Base-by-base conservation (phyloP, 2,329 filamentous ascomycete species). In the Dothideomycetes sp. region DNA sequence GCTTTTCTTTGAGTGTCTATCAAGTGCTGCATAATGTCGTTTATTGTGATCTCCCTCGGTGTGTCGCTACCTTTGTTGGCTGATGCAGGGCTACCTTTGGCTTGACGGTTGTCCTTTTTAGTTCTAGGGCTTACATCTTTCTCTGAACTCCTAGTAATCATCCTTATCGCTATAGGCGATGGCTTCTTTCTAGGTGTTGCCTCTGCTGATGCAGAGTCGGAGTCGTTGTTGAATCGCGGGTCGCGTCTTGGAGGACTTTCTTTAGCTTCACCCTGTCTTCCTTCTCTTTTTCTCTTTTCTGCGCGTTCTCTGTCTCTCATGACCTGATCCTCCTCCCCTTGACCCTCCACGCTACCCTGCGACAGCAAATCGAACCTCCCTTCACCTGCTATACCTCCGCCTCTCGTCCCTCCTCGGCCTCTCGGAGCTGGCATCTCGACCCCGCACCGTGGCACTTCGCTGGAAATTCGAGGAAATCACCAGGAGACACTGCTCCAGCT, bases 271-370 rank as follows among this genome's bases (percentile, higher is more conserved):
- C 36, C 36, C 19, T 38, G 24, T 38, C 5, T 5, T 31, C 36
- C 36, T 38, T 38, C 36, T 18, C 36, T 38, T 38, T 38, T 38
- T 38, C 36, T 38, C 36, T 38, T 38, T 38, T 38, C 36, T 38
- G 36, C 36, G 19, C 14, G 24, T 3, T 38, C 19, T 18, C 36
- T 18, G 15, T 38, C 36, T 18, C 36, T 31, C 24, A 19, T 36
- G 17, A 19, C 8, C 8, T 31, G 4, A 12, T 38, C 36, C 8
- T 17, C 24, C 12, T 37, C 24, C 22, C 15, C 36, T 3, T 29
- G 24, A n/a, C 8, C 3, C 16, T 29, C 24, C 10, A 9, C 36
- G 19, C 19, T 12, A n/a, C 19, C 15, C 15, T 31, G 34, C 14
- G 11, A 5, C 14, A 19, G 5, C 34, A 5, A 5, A 36, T 36